phyloP scores from a whole-genome alignment of 2,329 filamentous ascomycete genomes.

The Neofusicoccum kwambonambiense region DNA sequence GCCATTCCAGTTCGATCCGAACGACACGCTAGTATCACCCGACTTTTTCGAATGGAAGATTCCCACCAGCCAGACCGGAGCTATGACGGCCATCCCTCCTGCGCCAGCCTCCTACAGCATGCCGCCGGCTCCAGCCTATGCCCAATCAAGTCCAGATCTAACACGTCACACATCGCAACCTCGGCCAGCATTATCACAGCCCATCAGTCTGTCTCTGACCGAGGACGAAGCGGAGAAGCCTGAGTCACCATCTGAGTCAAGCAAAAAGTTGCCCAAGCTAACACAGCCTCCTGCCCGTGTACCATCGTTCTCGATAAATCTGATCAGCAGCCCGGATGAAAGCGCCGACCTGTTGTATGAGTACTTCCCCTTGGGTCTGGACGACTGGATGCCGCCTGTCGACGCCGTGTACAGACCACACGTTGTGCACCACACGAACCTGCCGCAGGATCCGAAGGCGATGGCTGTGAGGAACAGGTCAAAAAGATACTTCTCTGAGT shows the following conservation, averaged over 20 bases:
- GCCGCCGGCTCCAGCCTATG: constrained; percentile 42
- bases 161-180: constrained; percentile 12
- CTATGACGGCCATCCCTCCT: constrained; percentile 45
- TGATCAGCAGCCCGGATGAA: constrained; percentile 65
- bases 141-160: constrained; percentile 55
- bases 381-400: constrained; percentile 90
- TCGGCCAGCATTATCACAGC: constrained; percentile 29
- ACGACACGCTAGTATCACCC: constrained; percentile 41
- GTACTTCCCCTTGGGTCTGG: constrained; percentile 87
- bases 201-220: constrained; percentile 56
- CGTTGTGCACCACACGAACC: constrained; percentile 74
- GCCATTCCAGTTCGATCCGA: constrained; percentile 42
- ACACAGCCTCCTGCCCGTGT: constrained; percentile 37
- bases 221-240: constrained; percentile 53
- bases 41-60: constrained; percentile 48
- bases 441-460: constrained; percentile 48
- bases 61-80: constrained; percentile 33
- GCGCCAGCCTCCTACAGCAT: constrained; percentile 37
- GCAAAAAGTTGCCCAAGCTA: constrained; percentile 31
- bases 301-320: constrained; percentile 47
- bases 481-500: constrained; percentile 52
- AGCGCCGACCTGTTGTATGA: constrained; percentile 85
- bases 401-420: constrained; percentile 90
- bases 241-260: constrained; percentile 33
- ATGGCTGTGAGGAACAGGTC: constrained; percentile 43